These are phyloP conservation scores for Lepidium sativum DNA, from an alignment of 345 rosid species.

Conservation along the genomic window DNA sequence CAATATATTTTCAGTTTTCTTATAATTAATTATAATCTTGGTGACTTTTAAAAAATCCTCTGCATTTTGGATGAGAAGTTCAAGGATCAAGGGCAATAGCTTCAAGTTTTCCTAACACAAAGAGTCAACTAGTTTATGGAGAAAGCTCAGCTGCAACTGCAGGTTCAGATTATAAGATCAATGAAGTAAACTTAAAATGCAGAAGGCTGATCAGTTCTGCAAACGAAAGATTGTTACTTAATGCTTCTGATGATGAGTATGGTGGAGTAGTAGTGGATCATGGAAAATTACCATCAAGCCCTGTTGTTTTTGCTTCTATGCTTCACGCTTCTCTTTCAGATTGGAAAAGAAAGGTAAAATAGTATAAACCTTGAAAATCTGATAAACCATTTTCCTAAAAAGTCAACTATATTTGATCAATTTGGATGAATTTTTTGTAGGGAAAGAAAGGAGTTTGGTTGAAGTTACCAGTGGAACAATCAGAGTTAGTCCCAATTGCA, in stretches of 20 bases:
- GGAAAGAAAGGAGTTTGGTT: constrained; percentile 91
- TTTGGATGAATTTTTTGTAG: constrained; percentile 23
- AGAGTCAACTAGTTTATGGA: constrained; percentile 30
- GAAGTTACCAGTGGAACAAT: constrained; percentile 54
- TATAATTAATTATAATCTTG: too few species aligned
- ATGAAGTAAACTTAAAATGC: constrained; percentile 26
- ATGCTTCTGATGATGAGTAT: constrained; percentile 63
- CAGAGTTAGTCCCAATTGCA: constrained; percentile 80
- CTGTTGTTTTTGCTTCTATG: constrained; percentile 37
- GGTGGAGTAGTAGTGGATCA: constrained; percentile 81
- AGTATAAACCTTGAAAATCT: neutral
- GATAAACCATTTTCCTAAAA: neutral
- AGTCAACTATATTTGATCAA: neutral
- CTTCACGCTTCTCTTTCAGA: constrained; percentile 51
- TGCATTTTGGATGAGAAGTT: constrained; percentile 2
- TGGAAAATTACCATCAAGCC: constrained; percentile 43
- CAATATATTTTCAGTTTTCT: neutral
- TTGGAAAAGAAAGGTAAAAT: constrained; percentile 58
- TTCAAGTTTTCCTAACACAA: constrained; percentile 33
- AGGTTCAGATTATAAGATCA: constrained; percentile 28
- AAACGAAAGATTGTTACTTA: constrained; percentile 37
- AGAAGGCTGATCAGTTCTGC: constrained; percentile 28
- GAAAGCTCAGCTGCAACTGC: constrained; percentile 31
- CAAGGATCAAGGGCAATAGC: constrained; percentile 24
- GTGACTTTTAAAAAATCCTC: neutral